Conservation (phyloP, 331 rosid species). For the Quercus phellos region DNA sequence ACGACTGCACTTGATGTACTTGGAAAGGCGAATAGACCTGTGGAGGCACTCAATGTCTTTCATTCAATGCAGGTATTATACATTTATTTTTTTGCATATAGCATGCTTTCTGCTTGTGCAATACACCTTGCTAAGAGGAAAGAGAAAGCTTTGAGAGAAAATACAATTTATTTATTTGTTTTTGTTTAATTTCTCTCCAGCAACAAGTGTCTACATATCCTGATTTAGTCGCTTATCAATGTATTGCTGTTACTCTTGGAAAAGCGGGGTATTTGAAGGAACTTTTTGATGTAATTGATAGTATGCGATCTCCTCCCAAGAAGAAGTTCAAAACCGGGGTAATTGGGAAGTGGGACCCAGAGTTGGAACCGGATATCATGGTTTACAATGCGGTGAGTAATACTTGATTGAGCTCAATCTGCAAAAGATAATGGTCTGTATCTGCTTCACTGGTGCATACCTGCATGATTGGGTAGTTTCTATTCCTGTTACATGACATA, state of each 20-base stretch:
- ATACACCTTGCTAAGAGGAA: conserved; percentile 2
- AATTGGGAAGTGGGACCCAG: conserved; percentile 81
- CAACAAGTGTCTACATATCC: conserved; percentile 88
- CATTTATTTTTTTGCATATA: not conserved
- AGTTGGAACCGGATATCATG: conserved; percentile 78
- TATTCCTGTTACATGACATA: not conserved
- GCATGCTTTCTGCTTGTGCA: conserved; percentile 13
- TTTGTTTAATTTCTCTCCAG: conserved; percentile 46
- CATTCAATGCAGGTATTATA: conserved; percentile 72
- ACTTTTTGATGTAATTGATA: conserved; percentile 88
- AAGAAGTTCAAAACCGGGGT: conserved; percentile 65
- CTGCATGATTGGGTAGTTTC: not conserved
- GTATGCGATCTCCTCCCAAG: conserved; percentile 79
- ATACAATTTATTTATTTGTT: not conserved
- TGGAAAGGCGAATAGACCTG: conserved; percentile 87
- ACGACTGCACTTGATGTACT: conserved; percentile 87
- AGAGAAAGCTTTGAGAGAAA: not conserved
- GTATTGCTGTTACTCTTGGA: conserved; percentile 88
- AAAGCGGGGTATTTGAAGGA: conserved; percentile 89
- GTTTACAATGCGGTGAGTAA: conserved; percentile 80
- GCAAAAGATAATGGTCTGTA: conserved; percentile 5
- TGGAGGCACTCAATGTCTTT: conserved; percentile 80
- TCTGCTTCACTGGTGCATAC: not conserved
- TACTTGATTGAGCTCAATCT: conserved; percentile 10
- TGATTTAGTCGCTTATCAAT: conserved; percentile 85